phyloP scores from a whole-genome alignment of 352 stramenopile genomes.

The Phytophthora sansomeana region DNA sequence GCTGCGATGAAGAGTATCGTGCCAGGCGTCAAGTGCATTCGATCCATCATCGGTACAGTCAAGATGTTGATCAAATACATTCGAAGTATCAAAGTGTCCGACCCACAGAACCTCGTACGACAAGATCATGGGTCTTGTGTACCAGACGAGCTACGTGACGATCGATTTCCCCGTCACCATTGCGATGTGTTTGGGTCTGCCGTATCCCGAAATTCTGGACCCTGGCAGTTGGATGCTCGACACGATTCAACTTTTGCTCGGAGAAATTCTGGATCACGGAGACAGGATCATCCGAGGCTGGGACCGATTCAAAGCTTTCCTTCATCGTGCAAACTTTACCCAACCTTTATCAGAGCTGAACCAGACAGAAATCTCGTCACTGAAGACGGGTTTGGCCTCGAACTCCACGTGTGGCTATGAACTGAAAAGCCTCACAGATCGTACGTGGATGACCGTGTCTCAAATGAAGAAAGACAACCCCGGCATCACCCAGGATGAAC shows the following conservation, averaged over 20 bases:
- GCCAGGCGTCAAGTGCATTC: slow-evolving; percentile 19
- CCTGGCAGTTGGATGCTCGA: slow-evolving; percentile 16
- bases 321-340: slow-evolving; percentile 20
- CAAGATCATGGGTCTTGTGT: slow-evolving; percentile 26
- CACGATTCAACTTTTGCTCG: slow-evolving; percentile 14
- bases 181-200: slow-evolving; percentile 17
- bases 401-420: slow-evolving; percentile 40
- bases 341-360: slow-evolving; percentile 20
- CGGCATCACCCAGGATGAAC: slow-evolving; percentile 8
- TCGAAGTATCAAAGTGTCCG: slow-evolving; percentile 16
- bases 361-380: slow-evolving; percentile 28
- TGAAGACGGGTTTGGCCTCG: slow-evolving; percentile 29
- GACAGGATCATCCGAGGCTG: slow-evolving; percentile 18
- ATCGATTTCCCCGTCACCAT: slow-evolving; percentile 31
- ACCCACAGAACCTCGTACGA: slow-evolving; percentile 17
- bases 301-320: slow-evolving; percentile 24
- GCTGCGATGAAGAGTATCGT: slow-evolving; percentile 17
- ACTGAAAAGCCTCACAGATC: slow-evolving; percentile 24
- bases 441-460: slow-evolving; percentile 27
- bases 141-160: slow-evolving; percentile 27
- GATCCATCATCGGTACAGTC: slow-evolving; percentile 35
- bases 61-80: slow-evolving; percentile 31
- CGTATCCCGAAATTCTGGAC: slow-evolving; percentile 14
- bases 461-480: slow-evolving; percentile 18
- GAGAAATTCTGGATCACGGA: slow-evolving; percentile 14